phyloP scores from a whole-genome alignment of 1,284 basidiomycete species.

The Calocybe gambosa region DNA sequence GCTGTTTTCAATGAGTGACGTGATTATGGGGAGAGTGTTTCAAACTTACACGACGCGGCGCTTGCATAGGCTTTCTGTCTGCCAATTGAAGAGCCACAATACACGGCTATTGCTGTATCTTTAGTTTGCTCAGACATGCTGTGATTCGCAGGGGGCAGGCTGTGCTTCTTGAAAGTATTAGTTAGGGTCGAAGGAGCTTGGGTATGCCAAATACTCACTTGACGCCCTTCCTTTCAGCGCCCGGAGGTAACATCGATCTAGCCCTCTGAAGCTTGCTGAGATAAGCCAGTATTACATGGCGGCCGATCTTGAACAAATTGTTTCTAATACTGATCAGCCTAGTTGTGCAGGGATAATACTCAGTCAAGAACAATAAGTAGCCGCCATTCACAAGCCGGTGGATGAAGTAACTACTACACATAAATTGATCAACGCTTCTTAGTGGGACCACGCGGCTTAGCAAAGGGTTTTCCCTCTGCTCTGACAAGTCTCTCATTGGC shows the following conservation, averaged over 20 bases:
- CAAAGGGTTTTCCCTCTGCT: conserved; percentile 43
- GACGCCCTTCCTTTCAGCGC: not conserved
- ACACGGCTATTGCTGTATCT: conserved; percentile 56
- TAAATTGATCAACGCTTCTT: conserved; percentile 27
- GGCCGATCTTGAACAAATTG: no score
- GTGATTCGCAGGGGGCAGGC: not conserved
- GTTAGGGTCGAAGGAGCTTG: not conserved
- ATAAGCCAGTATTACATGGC: not conserved
- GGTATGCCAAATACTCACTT: not conserved
- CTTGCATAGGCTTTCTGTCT: conserved; percentile 51
- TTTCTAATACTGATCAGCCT: no score
- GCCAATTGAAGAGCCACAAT: conserved; percentile 74
- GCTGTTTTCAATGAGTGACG: conserved; percentile 32
- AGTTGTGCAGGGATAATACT: no score
- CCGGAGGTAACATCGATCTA: not conserved
- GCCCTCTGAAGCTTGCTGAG: not conserved
- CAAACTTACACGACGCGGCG: conserved; percentile 62
- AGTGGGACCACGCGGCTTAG: conserved; percentile 53
- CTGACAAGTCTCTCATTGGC: conserved; percentile 15
- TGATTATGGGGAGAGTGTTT: not conserved
- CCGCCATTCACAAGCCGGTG: no score
- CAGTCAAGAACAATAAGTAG: no score
- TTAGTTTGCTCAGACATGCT: not conserved
- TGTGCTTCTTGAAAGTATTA: not conserved
- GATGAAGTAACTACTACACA: no score